Percentiles rank a stretch among this genome's conserved stretches.
phyloP scores from a whole-genome alignment of 163 green algal species.

The Volvox carteri region DNA sequence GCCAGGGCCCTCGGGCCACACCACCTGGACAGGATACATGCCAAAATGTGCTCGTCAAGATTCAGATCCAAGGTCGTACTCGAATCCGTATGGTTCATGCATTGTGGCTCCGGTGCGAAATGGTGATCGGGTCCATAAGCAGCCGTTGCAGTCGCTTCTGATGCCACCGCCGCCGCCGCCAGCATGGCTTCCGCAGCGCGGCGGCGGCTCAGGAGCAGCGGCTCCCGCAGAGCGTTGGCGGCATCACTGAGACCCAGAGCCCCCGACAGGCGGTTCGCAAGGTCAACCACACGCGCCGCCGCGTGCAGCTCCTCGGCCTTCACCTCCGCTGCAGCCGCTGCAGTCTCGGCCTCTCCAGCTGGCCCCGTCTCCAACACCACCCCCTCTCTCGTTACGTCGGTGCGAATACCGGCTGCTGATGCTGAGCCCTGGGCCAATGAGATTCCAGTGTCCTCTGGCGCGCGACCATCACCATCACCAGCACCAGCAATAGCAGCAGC shows the following conservation, averaged over 20 bases:
- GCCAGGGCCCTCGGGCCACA: constrained; percentile 18
- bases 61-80: too few species aligned
- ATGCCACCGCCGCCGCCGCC: neutral
- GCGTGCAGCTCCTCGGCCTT: neutral
- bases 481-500: neutral
- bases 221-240: neutral
- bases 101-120: too few species aligned
- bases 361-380: neutral
- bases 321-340: neutral
- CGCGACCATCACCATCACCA: too few species aligned
- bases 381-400: too few species aligned
- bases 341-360: neutral
- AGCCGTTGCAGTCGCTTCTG: too few species aligned
- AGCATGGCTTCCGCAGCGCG: neutral
- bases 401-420: too few species aligned
- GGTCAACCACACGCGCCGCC: neutral
- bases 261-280: constrained; percentile 5
- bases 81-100: too few species aligned
- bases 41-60: too few species aligned
- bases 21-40: constrained; percentile 12
- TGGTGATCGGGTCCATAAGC: too few species aligned
- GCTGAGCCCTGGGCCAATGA: too few species aligned
- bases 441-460: too few species aligned
- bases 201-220: constrained; percentile 26
- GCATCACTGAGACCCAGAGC: neutral